phyloP scores from a whole-genome alignment of 805 yeast species.

The Suhomyces sp. region DNA sequence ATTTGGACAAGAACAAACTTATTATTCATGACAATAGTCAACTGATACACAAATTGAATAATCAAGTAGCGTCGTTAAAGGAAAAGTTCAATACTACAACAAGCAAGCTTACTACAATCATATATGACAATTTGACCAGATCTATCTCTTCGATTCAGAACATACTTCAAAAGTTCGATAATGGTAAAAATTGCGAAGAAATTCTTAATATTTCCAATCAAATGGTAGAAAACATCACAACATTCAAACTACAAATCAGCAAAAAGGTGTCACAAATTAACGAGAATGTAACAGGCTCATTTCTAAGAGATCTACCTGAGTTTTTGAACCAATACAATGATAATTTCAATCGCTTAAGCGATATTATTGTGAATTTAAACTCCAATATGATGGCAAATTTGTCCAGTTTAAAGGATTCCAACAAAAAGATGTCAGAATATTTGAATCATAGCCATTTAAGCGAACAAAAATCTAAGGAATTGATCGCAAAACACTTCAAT shows the following conservation, averaged over 20 bases:
- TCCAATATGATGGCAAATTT: slow-evolving; percentile 7
- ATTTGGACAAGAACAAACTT: background rate
- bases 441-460: slow-evolving; percentile 16
- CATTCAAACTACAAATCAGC: slow-evolving; percentile 7
- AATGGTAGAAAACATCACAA: slow-evolving; percentile 4
- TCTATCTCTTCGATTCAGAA: slow-evolving; percentile 10
- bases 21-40: slow-evolving; percentile 2
- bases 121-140: slow-evolving; percentile 11
- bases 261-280: slow-evolving; percentile 7
- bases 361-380: slow-evolving; percentile 3
- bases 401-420: slow-evolving; percentile 9
- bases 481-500: slow-evolving; percentile 3
- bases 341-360: slow-evolving; percentile 6
- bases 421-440: slow-evolving; percentile 15
- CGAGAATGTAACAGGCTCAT: slow-evolving; percentile 8
- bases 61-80: slow-evolving; percentile 11
- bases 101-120: slow-evolving; percentile 11
- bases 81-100: slow-evolving; percentile 12
- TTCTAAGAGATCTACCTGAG: slow-evolving; percentile 8
- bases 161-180: slow-evolving; percentile 5
- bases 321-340: slow-evolving; percentile 11
- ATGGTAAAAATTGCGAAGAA: slow-evolving; percentile 5
- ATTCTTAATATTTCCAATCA: slow-evolving; percentile 1
- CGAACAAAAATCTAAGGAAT: slow-evolving; percentile 4
- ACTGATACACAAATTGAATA: slow-evolving; percentile 8